Conservation (phyloP, 2,329 filamentous ascomycete species). For the Diaporthe sp. region DNA sequence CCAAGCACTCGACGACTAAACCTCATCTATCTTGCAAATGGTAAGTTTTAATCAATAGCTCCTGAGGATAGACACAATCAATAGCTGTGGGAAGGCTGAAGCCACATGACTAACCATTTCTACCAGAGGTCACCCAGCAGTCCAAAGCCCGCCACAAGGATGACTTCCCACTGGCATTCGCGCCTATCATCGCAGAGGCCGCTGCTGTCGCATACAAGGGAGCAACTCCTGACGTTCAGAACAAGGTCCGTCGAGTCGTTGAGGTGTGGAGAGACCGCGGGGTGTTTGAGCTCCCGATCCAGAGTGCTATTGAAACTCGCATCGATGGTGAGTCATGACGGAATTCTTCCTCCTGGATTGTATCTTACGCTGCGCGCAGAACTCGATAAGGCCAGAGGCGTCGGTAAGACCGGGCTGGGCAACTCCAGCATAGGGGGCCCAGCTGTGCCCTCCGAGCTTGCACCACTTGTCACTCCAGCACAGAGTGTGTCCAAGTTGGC, state of each 20-base stretch:
- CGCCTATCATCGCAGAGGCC: conserved; percentile 93
- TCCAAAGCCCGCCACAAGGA: conserved; percentile 93
- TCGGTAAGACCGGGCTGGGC: conserved; percentile 64
- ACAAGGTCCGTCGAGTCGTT: conserved; percentile 87
- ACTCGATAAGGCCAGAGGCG: conserved; percentile 71
- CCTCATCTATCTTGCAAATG: conserved; percentile 94
- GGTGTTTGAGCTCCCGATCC: conserved; percentile 86
- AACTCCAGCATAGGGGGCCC: conserved; percentile 77
- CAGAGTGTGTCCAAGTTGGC: conserved; percentile 80
- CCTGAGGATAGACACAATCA: not conserved
- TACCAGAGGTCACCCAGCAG: conserved; percentile 91
- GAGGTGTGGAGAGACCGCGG: conserved; percentile 92
- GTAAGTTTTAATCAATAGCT: conserved; percentile 60
- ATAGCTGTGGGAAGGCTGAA: no score
- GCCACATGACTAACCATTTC: not conserved
- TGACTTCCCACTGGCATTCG: conserved; percentile 92
- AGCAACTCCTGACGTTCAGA: conserved; percentile 85
- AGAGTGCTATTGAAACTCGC: conserved; percentile 83
- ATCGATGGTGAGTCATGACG: conserved; percentile 74
- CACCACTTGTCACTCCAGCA: conserved; percentile 80
- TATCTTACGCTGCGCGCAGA: conserved; percentile 57
- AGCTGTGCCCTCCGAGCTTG: conserved; percentile 80
- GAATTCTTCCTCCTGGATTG: not conserved
- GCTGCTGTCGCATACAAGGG: conserved; percentile 91
- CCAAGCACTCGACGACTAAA: conserved; percentile 88